Base-by-base conservation (phyloP, 169 alveolate species). In the Cryptosporidium bovis region DNA sequence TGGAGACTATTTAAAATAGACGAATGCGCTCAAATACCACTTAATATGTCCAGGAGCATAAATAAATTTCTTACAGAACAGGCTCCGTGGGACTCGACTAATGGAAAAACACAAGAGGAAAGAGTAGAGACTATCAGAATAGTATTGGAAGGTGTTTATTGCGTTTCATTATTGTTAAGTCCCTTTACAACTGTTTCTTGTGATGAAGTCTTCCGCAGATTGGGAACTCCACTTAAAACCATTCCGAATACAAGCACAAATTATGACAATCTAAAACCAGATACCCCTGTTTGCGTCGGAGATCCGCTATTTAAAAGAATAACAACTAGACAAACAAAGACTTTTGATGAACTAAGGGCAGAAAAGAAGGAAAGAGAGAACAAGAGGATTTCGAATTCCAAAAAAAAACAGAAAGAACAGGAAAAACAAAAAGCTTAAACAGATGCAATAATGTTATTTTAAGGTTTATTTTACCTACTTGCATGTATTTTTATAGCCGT, bases 71-170 rank as follows among this genome's bases (percentile, higher is more conserved):
- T 95, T 31, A 95, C 98, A 0, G 96, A 92, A 60, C 90, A 84
- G 13, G 97, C 95, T 12, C 98, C 98, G 4, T 96, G 98, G 98
- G 83, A 84, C 68, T 85, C 83, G 64, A 69, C 62, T 55, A 90
- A 71, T 31, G 87, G 66, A 7, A 90, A 66, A 34, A 68, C 87
- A 18, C 92, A 83, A 29, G 93, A 92, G 29, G 83, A 91, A 16
- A 56, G 71, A 5, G 29, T 40, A 24, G 95, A 92, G 29, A 90
- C 91, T 16, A 92, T 95, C n/a, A 92, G 98, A 60, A 71, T 92
- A n/a, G 92, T 92, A 68, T 90, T 96, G 65, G 97, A 96, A 90
- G 94, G 96, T n/a, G 91, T 95, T 33, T 96, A 95, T 87, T 92
- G 92, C 53, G 77, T 95, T 71, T 95, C 95, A 15, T 96, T 94